Base-by-base conservation (phyloP, 2,329 filamentous ascomycete species). In the Arthrocladium fulminans region DNA sequence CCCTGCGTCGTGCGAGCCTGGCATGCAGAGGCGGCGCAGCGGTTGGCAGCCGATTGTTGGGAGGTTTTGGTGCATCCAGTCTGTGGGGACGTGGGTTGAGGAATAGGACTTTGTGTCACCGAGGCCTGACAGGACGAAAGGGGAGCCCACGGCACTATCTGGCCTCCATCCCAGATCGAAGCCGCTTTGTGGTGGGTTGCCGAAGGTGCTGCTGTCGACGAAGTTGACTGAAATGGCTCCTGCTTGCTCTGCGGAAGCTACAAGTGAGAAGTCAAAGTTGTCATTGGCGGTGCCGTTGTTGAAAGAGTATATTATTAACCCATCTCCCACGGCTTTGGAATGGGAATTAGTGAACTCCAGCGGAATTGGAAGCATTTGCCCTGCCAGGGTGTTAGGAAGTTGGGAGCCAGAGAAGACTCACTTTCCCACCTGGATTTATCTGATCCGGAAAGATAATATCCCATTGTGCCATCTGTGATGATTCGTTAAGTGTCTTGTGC, bases 51-150 rank as follows among this genome's bases (percentile, higher is more conserved):
- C 43, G 12, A 46, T 19, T 3, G 29, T 15, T 32, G 25, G 13
- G 3, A 46, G 43, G 37, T 46, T 46, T 35, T 35, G 25, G 15
- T 32, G 25, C 29, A 34, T 32, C 43, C 43, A 46, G 17, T 46
- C 29, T 32, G 22, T 4, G 10, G 43, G 43, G 10, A 23, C 13
- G 30, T 46, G 9, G 3, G 25, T 15, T 2, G 27, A 19, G 3
- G 29, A 12, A 6, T 35, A 20, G n/a, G 43, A 35, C 5, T 25
- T 15, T 6, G 37, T 40, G 9, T 20, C 15, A 17, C 10, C 10
- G 43, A 15, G 15, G 9, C 43, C 25, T 13, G 43, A 35, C 15
- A 34, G 17, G 17, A 46, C 24, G 29, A 34, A 46, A 15, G 43
- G 43, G 17, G 25, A 35, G 25, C 37, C 37, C 19, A 17, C 20